phyloP scores from a whole-genome alignment of 306 rosid genomes.

The Prunus dulcis region DNA sequence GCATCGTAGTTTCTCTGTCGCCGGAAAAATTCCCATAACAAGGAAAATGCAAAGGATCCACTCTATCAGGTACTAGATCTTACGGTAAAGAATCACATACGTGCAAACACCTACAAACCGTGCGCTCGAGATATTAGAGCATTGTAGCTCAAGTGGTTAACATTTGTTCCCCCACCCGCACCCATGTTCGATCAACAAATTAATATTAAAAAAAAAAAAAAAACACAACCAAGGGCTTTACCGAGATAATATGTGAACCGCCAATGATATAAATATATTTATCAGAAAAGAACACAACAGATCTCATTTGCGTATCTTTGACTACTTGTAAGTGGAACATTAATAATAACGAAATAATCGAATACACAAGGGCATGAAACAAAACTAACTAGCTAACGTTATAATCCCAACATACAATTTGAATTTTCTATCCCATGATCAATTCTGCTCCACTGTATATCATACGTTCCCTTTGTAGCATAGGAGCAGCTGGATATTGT shows the following conservation, averaged over 20 bases:
- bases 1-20: too few species aligned
- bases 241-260: neutral
- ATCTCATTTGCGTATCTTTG: neutral
- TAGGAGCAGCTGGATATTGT: conserved; percentile 15
- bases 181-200: too few species aligned
- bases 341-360: conserved; percentile 21
- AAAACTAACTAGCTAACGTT: neutral
- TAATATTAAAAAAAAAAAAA: too few species aligned
- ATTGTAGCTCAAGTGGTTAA: too few species aligned
- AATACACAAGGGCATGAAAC: neutral
- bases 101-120: neutral
- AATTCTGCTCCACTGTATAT: neutral
- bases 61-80: neutral
- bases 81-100: neutral
- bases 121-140: neutral
- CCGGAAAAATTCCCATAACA: too few species aligned
- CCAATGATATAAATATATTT: neutral
- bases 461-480: neutral
- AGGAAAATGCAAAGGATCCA: too few species aligned
- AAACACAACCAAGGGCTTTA: too few species aligned
- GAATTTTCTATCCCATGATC: conserved; percentile 6
- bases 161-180: too few species aligned
- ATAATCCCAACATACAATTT: neutral
- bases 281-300: neutral
- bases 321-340: neutral